phyloP scores from a whole-genome alignment of 805 yeast species.

The Yamadazyma phyllophila region DNA sequence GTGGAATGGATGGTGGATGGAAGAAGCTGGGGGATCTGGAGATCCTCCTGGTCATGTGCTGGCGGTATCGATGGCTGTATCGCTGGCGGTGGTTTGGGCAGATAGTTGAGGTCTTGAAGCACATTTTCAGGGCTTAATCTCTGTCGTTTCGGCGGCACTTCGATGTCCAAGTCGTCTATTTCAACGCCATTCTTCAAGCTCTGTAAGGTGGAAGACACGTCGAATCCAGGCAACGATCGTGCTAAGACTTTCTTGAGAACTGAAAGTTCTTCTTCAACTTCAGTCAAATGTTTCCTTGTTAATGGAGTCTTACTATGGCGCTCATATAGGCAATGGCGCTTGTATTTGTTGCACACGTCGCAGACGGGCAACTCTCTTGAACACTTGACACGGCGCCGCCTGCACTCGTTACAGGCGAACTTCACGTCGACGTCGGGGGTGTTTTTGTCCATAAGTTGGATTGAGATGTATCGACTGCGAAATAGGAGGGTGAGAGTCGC shows the following conservation, averaged over 20 bases:
- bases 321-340: conserved; percentile 17
- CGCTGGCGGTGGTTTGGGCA: conserved; percentile 2
- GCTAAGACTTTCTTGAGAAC: conserved; percentile 9
- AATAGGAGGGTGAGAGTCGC: not conserved
- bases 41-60: conserved; percentile 3
- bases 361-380: conserved; percentile 17
- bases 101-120: not conserved
- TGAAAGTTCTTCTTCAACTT: conserved; percentile 17
- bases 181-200: conserved; percentile 13
- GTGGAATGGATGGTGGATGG: conserved; percentile 13
- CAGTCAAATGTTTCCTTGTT: conserved; percentile 18
- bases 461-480: not conserved
- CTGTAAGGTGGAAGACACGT: conserved; percentile 5
- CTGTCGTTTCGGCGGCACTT: not conserved
- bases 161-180: conserved; percentile 8
- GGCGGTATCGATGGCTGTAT: not conserved
- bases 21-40: conserved; percentile 16
- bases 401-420: conserved; percentile 19
- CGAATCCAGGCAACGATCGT: conserved; percentile 12
- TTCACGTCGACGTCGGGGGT: not conserved
- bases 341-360: conserved; percentile 14
- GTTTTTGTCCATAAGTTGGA: not conserved
- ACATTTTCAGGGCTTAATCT: not conserved
- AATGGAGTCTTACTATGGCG: conserved; percentile 15
- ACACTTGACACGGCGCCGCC: conserved; percentile 15